Evolutionary conservation across 140 eudicot genomes (phyloP).

Genomic region (Stevia rebaudiana): DNA sequence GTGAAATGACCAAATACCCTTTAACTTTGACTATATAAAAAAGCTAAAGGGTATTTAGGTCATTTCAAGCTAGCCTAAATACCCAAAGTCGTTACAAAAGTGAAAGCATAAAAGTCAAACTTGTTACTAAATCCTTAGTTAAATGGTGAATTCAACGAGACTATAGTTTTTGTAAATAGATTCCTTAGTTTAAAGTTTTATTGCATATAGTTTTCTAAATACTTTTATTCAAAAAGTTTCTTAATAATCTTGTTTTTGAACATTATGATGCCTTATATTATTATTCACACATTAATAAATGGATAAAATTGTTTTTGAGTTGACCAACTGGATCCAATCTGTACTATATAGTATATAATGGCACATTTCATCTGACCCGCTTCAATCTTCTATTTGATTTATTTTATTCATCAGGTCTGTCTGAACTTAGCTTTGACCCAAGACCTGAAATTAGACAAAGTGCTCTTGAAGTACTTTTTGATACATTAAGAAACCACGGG

Average conservation of each 20-base stretch:
- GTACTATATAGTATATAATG: too few species aligned
- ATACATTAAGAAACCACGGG: slow-evolving; percentile 84
- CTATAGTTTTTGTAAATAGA: background rate
- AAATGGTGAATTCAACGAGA: background rate
- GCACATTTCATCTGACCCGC: background rate
- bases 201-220: background rate
- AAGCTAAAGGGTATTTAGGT: too few species aligned
- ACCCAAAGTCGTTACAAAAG: too few species aligned
- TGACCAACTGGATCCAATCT: background rate
- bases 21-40: too few species aligned
- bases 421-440: slow-evolving; percentile 96
- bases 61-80: too few species aligned
- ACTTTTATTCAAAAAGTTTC: background rate
- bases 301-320: background rate
- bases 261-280: background rate
- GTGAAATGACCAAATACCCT: too few species aligned
- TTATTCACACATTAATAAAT: background rate
- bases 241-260: background rate
- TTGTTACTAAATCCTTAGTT: too few species aligned
- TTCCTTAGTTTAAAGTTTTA: background rate
- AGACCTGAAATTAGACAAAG: slow-evolving; percentile 87
- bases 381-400: background rate
- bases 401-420: slow-evolving; percentile 52
- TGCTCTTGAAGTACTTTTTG: slow-evolving; percentile 89
- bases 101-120: too few species aligned